Evolutionary conservation across 1,139 yeast genomes (phyloP).

Genomic region (Casaregolazyma lundiana): DNA sequence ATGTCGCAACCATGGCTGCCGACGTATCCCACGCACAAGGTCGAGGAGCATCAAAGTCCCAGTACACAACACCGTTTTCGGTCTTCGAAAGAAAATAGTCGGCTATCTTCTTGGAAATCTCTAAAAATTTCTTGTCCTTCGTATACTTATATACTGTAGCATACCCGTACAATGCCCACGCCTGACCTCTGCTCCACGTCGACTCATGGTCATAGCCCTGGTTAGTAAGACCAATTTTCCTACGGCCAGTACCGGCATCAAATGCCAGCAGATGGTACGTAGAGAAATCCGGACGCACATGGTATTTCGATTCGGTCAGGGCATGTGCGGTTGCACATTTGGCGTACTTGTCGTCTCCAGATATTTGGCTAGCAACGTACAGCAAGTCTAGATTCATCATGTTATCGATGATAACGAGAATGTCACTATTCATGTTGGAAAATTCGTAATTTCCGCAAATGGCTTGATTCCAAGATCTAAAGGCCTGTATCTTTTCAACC

Average conservation of each 20-base stretch:
- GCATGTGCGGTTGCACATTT: constrained; percentile 31
- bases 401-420: constrained; percentile 33
- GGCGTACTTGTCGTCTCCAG: constrained; percentile 27
- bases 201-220: constrained; percentile 33
- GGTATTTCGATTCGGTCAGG: constrained; percentile 27
- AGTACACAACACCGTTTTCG: constrained; percentile 27
- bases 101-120: constrained; percentile 26
- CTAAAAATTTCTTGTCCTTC: constrained; percentile 25
- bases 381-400: constrained; percentile 34
- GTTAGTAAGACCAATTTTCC: constrained; percentile 26
- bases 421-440: constrained; percentile 22
- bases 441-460: constrained; percentile 20
- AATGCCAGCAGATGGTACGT: constrained; percentile 30
- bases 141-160: constrained; percentile 30
- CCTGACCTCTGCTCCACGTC: constrained; percentile 30
- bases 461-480: constrained; percentile 24
- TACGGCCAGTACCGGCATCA: constrained; percentile 24
- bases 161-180: constrained; percentile 28
- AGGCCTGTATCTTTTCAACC: constrained; percentile 25
- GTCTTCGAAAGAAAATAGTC: constrained; percentile 27
- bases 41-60: constrained; percentile 33
- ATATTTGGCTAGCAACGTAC: constrained; percentile 27
- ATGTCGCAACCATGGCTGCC: constrained; percentile 30
- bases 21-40: constrained; percentile 27
- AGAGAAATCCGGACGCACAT: constrained; percentile 30